These are phyloP conservation scores for Miamiensis avidus DNA, from an alignment of 169 alveolate genomes.

Conservation along the genomic window DNA sequence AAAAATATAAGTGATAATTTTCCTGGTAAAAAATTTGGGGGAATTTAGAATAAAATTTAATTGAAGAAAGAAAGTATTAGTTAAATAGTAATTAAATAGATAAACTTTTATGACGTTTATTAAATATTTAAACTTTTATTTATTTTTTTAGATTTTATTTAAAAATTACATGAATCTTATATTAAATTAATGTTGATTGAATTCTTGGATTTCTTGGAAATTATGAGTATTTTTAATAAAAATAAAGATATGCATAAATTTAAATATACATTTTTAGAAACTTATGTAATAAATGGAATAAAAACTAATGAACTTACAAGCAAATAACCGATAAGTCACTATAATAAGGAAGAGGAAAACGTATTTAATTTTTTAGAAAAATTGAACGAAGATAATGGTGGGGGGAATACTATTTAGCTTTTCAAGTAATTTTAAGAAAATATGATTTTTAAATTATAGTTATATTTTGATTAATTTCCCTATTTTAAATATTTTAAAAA, in stretches of 20 bases:
- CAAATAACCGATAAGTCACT: too few species aligned
- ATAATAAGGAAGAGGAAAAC: background rate
- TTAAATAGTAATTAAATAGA: background rate
- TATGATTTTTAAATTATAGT: too few species aligned
- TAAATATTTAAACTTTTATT: too few species aligned
- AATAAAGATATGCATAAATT: background rate
- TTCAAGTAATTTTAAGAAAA: background rate
- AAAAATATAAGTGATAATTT: too few species aligned
- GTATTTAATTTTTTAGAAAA: background rate
- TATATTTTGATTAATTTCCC: too few species aligned
- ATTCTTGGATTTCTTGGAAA: background rate
- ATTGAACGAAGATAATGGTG: background rate
- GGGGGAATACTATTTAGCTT: too few species aligned
- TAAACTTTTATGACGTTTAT: background rate
- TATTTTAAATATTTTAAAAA: too few species aligned
- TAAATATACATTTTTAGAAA: background rate
- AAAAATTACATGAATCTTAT: too few species aligned
- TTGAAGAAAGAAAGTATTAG: background rate
- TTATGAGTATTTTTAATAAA: background rate
- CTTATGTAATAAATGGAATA: background rate
- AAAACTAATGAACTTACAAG: too few species aligned
- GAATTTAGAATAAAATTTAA: background rate
- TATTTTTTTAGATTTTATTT: background rate
- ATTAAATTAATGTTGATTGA: background rate
- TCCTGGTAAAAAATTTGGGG: background rate